Conservation (phyloP, 352 stramenopile species). For the Phytophthora foliorum region DNA sequence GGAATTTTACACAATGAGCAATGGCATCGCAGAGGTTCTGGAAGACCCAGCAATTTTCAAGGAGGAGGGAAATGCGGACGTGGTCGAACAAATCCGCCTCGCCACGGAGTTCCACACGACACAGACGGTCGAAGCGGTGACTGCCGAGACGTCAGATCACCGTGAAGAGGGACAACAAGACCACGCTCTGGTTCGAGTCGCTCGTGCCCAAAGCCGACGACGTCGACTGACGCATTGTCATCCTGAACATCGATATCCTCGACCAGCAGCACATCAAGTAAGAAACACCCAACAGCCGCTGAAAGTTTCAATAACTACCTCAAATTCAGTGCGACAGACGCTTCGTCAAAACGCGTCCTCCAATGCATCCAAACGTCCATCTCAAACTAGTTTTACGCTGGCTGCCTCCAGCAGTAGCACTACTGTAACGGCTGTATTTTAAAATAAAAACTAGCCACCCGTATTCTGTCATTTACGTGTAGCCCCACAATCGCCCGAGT, state of each 20-base stretch:
- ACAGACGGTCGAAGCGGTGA: neutral
- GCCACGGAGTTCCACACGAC: neutral
- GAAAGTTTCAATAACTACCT: neutral
- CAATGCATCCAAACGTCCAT: neutral
- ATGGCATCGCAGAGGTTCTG: neutral
- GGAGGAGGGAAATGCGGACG: neutral
- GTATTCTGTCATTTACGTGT: no score
- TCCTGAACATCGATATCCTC: neutral
- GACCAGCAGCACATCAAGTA: neutral
- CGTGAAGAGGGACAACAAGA: neutral
- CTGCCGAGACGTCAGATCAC: neutral
- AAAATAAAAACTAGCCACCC: no score
- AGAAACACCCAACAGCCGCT: neutral
- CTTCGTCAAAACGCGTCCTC: neutral
- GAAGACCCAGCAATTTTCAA: neutral
- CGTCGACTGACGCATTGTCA: neutral
- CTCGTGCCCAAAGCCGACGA: neutral
- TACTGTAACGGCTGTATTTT: no score
- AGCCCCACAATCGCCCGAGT: slow-evolving; percentile 20
- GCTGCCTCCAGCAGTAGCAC: no score
- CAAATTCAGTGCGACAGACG: neutral
- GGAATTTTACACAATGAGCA: neutral
- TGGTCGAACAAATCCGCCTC: neutral
- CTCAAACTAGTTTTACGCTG: no score
- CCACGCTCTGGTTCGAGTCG: slow-evolving; percentile 4